Evolutionary conservation across 202 grass and related monocot genomes (phyloP).

Genomic region (Dendrocalamus latiflorus): DNA sequence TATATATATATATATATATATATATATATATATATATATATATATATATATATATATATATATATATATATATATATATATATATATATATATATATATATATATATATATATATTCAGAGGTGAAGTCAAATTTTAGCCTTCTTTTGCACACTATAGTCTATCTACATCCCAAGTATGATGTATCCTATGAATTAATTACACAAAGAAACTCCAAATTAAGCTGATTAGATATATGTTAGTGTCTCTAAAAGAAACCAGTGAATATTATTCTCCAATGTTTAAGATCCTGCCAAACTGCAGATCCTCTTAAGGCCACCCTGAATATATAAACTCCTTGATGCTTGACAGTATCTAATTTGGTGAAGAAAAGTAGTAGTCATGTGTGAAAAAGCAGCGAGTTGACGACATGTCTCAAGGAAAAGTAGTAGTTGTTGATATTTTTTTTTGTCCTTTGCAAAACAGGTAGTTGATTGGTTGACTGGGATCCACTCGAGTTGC

Average conservation of each 20-base stretch:
- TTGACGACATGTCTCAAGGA: slow-evolving; percentile 15
- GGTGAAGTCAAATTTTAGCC: slow-evolving; percentile 1
- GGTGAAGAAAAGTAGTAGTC: slow-evolving; percentile 14
- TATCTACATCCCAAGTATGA: background rate
- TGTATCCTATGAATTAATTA: background rate
- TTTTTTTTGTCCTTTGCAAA: background rate
- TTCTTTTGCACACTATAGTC: background rate
- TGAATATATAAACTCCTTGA: no score
- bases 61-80: no score
- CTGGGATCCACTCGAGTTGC: background rate
- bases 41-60: no score
- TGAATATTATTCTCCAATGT: background rate
- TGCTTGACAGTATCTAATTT: slow-evolving; percentile 26
- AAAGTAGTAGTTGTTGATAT: background rate
- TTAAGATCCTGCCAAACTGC: slow-evolving; percentile 32
- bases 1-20: no score
- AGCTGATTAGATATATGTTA: background rate
- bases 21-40: no score
- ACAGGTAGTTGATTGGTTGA: slow-evolving; percentile 14
- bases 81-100: no score
- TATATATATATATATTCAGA: no score
- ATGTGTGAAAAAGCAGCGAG: slow-evolving; percentile 1
- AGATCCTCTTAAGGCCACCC: background rate
- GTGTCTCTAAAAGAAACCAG: background rate
- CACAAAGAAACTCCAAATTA: background rate